phyloP scores from a whole-genome alignment of 108 stramenopile species.

The Fragilaria crotonensis region DNA sequence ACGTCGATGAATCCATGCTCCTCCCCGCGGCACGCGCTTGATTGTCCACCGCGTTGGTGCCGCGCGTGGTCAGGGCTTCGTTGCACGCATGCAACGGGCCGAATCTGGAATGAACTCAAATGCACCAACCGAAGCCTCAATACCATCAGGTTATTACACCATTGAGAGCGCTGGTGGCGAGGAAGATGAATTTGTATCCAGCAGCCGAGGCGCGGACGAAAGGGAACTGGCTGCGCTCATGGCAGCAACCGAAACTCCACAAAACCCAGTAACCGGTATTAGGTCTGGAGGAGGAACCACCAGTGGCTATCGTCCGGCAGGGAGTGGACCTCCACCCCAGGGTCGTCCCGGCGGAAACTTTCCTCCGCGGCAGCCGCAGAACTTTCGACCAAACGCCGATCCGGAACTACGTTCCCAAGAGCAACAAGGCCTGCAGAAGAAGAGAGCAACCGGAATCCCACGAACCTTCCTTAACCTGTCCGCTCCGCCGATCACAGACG shows the following conservation, averaged over 20 bases:
- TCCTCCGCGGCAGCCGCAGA: conserved; percentile 27
- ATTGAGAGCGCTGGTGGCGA: conserved; percentile 54
- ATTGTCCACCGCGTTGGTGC: conserved; percentile 71
- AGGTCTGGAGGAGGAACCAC: too few species aligned
- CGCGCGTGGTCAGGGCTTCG: conserved; percentile 59
- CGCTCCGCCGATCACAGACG: conserved; percentile 41
- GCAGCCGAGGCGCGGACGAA: conserved; percentile 31
- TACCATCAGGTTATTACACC: conserved; percentile 69
- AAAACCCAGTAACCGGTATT: conserved; percentile 10
- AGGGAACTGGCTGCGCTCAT: conserved; percentile 68
- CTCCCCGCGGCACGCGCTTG: conserved; percentile 68
- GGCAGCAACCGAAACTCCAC: conserved; percentile 74
- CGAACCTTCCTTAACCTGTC: conserved; percentile 67
- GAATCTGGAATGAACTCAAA: conserved; percentile 16
- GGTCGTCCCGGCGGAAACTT: conserved; percentile 4
- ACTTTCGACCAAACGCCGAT: conserved; percentile 66
- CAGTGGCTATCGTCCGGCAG: conserved; percentile 8
- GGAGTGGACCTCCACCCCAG: conserved; percentile 5
- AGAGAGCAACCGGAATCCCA: conserved; percentile 73
- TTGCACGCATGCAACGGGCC: conserved; percentile 56
- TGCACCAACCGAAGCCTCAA: neutral
- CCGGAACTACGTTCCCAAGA: conserved; percentile 75
- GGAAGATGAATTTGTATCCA: conserved; percentile 59
- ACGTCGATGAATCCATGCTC: conserved; percentile 63
- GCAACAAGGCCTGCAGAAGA: conserved; percentile 45